phyloP scores from a whole-genome alignment of 2,329 filamentous ascomycete species.

The Aspergillus unguis region DNA sequence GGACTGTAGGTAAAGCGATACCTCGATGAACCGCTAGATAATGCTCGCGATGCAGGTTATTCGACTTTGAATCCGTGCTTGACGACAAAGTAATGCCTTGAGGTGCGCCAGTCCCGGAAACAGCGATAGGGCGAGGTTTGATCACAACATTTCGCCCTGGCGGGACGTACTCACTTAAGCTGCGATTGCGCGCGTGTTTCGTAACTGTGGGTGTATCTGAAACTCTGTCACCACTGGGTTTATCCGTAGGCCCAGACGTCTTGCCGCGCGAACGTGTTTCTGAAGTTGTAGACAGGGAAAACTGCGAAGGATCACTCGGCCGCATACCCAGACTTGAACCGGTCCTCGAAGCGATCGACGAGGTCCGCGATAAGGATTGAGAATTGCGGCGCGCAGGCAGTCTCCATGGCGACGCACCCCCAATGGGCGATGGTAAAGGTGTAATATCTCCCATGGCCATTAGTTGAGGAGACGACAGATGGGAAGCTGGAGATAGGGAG shows the following conservation, averaged over 20 bases:
- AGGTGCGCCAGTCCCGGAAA: conserved; percentile 58
- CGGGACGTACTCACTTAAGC: conserved; percentile 82
- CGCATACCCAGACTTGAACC: conserved; percentile 35
- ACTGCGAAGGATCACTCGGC: conserved; percentile 35
- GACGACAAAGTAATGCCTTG: conserved; percentile 48
- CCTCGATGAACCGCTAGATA: conserved; percentile 77
- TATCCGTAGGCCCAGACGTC: conserved; percentile 43
- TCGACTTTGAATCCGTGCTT: conserved; percentile 39
- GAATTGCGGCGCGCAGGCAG: conserved; percentile 55
- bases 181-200: conserved; percentile 69
- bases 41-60: conserved; percentile 67
- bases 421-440: conserved; percentile 71
- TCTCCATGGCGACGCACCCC: conserved; percentile 35
- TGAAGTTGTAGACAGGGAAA: conserved; percentile 29
- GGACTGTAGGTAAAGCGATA: conserved; percentile 57
- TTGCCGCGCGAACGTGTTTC: conserved; percentile 32
- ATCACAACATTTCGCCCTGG: conserved; percentile 62
- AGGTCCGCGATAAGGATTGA: conserved; percentile 43
- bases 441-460: conserved; percentile 75
- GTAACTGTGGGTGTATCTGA: conserved; percentile 19
- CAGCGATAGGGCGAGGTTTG: conserved; percentile 67
- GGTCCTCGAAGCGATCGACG: conserved; percentile 40
- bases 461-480: conserved; percentile 69
- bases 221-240: conserved; percentile 11
- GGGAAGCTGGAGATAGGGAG: conserved; percentile 59